Evolutionary conservation across 2,329 filamentous ascomycete genomes (phyloP), one percentile per base, ranked within the genome.

Genomic region (Davidsoniella neocaledoniae): DNA sequence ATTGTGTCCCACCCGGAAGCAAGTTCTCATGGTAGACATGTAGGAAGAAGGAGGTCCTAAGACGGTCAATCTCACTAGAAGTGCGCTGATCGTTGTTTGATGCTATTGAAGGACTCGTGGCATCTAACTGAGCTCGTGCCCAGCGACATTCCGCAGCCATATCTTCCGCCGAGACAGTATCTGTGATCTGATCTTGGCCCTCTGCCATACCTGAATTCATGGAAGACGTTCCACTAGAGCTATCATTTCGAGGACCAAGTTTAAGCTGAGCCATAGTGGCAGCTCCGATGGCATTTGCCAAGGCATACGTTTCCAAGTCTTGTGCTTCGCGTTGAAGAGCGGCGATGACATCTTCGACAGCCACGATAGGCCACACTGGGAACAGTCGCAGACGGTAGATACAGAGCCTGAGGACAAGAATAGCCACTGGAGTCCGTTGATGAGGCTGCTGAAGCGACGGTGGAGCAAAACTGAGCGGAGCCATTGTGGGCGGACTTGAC

Each of bases 11-110:
- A 2, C 70, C 70, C 0, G 68, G 62, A 8, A 61, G 55, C 51
- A 66, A 63, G 48, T 73, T 73, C 56, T 73, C 70, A 54, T 72
- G 65, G 48, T 71, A 72, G 9, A 72, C 66, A 55, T 73, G 71
- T 16, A 73, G 58, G 44, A 73, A 74, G 54, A 73, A 74, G 0
- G 69, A 67, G 2, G 66, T 67, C 4, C 68, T 63, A 3, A 74
- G 54, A 33, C 60, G 61, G 45, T 70, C 63, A 17, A 73, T 29
- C 2, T 29, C 26, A 58, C 14, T 61, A 64, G 37, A 36, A 14
- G 14, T 36, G 16, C 17, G 12, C 5, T 10, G 25, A 14, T 37
- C 25, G 29, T 14, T 23, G 19, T 21, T 29, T 17, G 26, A 33
- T 33, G 25, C 9, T 46, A 5, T 29, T 12, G 26, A 12, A 36